These are phyloP conservation scores for Juglanconis oblonga DNA, from an alignment of 2,329 filamentous ascomycete genomes.

Conservation along the genomic window DNA sequence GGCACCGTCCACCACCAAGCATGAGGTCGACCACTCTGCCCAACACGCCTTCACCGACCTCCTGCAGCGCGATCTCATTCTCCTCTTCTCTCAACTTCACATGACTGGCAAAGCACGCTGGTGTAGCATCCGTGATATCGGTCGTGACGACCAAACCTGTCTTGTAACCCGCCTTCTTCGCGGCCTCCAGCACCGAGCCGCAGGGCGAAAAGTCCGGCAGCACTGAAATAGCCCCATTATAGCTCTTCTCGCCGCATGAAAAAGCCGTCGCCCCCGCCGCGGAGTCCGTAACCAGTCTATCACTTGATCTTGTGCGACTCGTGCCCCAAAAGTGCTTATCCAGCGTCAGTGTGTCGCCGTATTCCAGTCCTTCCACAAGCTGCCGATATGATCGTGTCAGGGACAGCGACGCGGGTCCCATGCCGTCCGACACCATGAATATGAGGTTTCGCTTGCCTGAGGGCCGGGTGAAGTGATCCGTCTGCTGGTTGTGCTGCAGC, in stretches of 20 bases:
- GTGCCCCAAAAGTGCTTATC: slow-evolving; percentile 90
- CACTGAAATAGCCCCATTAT: slow-evolving; percentile 93
- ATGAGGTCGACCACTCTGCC: slow-evolving; percentile 88
- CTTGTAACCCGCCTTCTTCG: slow-evolving; percentile 85
- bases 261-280: slow-evolving; percentile 98
- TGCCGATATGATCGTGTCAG: slow-evolving; percentile 87
- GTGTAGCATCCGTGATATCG: slow-evolving; percentile 90
- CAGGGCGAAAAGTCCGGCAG: slow-evolving; percentile 83
- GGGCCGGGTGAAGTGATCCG: slow-evolving; percentile 31
- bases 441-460: slow-evolving; percentile 83
- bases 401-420: slow-evolving; percentile 89
- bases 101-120: slow-evolving; percentile 90
- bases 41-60: slow-evolving; percentile 83
- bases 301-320: slow-evolving; percentile 80
- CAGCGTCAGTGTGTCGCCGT: slow-evolving; percentile 71
- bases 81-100: slow-evolving; percentile 77
- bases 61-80: slow-evolving; percentile 88
- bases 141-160: slow-evolving; percentile 96
- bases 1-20: slow-evolving; percentile 88
- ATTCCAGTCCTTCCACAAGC: slow-evolving; percentile 67
- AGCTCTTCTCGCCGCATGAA: slow-evolving; percentile 87
- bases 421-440: slow-evolving; percentile 99
- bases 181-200: slow-evolving; percentile 89
- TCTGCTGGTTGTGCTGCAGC: slow-evolving; percentile 67
- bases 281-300: slow-evolving; percentile 86